Conservation (phyloP, 441 rosid species). For the Manihot esculenta region DNA sequence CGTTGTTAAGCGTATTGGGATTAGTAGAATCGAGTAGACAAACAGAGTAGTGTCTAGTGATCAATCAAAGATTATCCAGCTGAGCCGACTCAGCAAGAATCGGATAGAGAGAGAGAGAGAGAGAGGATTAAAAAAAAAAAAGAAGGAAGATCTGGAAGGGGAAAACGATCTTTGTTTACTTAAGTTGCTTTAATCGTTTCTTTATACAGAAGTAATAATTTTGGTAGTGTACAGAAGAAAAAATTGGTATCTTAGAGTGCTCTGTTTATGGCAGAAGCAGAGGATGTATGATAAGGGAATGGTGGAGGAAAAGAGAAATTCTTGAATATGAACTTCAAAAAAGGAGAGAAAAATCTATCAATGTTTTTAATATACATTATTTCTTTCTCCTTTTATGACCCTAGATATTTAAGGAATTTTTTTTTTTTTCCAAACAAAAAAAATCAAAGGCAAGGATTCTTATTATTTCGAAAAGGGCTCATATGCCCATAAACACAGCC, state of each 20-base stretch:
- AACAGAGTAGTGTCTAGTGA: not conserved
- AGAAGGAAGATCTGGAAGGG: no score
- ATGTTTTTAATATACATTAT: no score
- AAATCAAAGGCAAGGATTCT: no score
- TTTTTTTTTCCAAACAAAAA: no score
- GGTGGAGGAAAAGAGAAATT: not conserved
- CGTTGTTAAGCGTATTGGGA: conserved; percentile 63
- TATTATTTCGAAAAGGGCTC: no score
- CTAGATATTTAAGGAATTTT: not conserved
- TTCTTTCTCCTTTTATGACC: no score
- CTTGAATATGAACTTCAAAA: not conserved
- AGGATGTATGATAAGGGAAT: not conserved
- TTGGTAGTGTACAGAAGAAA: conserved; percentile 44
- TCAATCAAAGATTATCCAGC: not conserved
- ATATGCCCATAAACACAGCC: no score
- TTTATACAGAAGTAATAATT: conserved; percentile 34
- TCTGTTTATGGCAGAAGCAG: conserved; percentile 9
- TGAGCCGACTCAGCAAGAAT: conserved; percentile 4
- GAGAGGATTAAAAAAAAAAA: not conserved
- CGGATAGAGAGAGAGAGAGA: not conserved
- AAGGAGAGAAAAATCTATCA: no score
- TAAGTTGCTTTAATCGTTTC: conserved; percentile 20
- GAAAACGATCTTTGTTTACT: not conserved
- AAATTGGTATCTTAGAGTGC: conserved; percentile 11
- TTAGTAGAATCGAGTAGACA: conserved; percentile 56